These are phyloP conservation scores for Trichoderma sp. DNA, from an alignment of 2,329 filamentous ascomycete species.

Conservation along the genomic window DNA sequence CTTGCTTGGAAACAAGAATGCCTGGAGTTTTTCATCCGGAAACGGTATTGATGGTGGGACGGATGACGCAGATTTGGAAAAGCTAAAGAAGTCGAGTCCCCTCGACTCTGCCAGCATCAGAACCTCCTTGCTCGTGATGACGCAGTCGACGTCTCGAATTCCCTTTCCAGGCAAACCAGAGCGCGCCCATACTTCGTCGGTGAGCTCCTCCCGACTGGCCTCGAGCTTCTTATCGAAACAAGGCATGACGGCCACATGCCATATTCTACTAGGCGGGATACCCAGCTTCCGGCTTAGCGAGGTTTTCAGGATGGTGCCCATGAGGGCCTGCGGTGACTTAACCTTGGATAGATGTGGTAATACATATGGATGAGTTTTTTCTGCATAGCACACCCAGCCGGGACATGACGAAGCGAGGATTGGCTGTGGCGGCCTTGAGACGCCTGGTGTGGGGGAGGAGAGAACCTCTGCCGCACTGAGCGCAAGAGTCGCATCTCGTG, in stretches of 20 bases:
- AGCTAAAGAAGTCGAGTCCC: conserved; percentile 68
- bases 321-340: conserved; percentile 91
- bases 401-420: conserved; percentile 88
- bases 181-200: conserved; percentile 68
- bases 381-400: conserved; percentile 97
- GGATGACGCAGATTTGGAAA: conserved; percentile 59
- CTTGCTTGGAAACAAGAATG: conserved; percentile 68
- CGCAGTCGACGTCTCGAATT: conserved; percentile 90
- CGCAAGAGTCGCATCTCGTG: conserved; percentile 79
- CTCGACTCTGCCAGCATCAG: conserved; percentile 83
- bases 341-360: conserved; percentile 85
- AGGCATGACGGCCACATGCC: conserved; percentile 95
- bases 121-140: conserved; percentile 94
- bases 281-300: conserved; percentile 69
- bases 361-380: conserved; percentile 94
- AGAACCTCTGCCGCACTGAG: conserved; percentile 71
- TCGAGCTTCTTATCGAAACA: conserved; percentile 99
- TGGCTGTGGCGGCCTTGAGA: conserved; percentile 43
- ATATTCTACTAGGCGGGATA: conserved; percentile 76
- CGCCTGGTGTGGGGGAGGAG: conserved; percentile 26
- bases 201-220: conserved; percentile 88
- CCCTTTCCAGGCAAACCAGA: conserved; percentile 48
- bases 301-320: conserved; percentile 87
- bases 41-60: conserved; percentile 52
- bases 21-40: conserved; percentile 66